Conservation (phyloP, 352 stramenopile species). For the Globisporangium perplexum region DNA sequence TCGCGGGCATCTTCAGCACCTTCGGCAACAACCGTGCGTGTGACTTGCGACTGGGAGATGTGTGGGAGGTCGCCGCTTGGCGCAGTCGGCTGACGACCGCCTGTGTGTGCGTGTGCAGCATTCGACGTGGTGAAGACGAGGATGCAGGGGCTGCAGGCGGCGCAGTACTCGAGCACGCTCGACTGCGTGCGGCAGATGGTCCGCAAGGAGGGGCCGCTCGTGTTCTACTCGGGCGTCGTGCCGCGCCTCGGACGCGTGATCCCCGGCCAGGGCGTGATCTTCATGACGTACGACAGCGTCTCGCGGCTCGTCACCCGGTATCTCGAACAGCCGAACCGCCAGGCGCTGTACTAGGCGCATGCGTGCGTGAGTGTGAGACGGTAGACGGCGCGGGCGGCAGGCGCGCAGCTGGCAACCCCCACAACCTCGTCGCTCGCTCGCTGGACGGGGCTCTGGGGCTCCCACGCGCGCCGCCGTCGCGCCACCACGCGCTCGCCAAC, state of each 20-base stretch:
- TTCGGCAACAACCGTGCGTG: constrained; percentile 95
- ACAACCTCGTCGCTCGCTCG: background rate
- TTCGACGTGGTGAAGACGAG: constrained; percentile 92
- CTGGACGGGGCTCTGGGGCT: background rate
- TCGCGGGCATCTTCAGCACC: constrained; percentile 94
- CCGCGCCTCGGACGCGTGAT: constrained; percentile 92
- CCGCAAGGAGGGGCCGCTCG: constrained; percentile 64
- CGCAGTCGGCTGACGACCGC: background rate
- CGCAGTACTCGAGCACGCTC: constrained; percentile 72
- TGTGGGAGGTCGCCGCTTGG: background rate
- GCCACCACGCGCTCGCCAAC: background rate
- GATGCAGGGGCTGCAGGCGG: constrained; percentile 74
- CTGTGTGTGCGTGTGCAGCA: constrained; percentile 20
- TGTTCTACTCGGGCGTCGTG: constrained; percentile 92
- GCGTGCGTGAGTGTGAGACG: background rate
- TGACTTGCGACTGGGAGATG: too few relatives aligned
- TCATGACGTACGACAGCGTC: constrained; percentile 92
- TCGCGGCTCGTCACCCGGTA: constrained; percentile 44
- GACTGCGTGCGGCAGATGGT: constrained; percentile 86
- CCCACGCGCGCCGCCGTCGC: background rate
- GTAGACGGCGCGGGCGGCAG: background rate
- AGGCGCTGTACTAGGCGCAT: constrained; percentile 4
- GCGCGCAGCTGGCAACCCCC: constrained; percentile 2
- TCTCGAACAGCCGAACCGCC: constrained; percentile 27
- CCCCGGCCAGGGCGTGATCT: constrained; percentile 97